Conservation (phyloP, 352 stramenopile genomes). For the Pythium brachiatum region DNA sequence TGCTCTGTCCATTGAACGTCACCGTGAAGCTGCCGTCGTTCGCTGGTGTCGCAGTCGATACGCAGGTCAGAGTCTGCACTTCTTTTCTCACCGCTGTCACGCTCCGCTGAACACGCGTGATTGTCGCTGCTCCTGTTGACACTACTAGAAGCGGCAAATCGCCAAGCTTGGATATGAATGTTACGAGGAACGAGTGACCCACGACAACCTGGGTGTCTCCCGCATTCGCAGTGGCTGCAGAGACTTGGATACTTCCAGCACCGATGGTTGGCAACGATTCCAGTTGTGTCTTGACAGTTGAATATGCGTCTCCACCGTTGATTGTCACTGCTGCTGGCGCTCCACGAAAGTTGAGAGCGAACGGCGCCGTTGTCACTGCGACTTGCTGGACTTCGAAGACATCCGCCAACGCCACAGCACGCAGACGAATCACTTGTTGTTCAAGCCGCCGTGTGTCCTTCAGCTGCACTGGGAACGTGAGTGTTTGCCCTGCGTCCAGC, state of each 20-base stretch:
- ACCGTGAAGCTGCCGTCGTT: conserved; percentile 55
- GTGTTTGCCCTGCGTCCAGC: conserved; percentile 45
- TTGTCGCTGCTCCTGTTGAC: conserved; percentile 26
- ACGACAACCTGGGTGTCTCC: conserved; percentile 30
- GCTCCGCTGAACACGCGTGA: conserved; percentile 35
- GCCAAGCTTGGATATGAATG: conserved; percentile 55
- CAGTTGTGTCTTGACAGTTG: conserved; percentile 52
- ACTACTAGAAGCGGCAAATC: conserved; percentile 42
- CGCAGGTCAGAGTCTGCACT: conserved; percentile 78
- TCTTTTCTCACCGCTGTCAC: conserved; percentile 58
- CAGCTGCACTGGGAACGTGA: conserved; percentile 88
- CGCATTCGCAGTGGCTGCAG: conserved; percentile 34
- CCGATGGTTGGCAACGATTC: conserved; percentile 83
- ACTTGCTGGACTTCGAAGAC: conserved; percentile 63
- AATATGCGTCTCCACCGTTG: conserved; percentile 35
- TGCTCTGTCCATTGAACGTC: conserved; percentile 38
- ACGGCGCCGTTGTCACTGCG: conserved; percentile 30
- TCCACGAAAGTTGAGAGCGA: conserved; percentile 62
- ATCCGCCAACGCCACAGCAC: conserved; percentile 46
- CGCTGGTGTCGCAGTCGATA: conserved; percentile 31
- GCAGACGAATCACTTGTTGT: conserved; percentile 58
- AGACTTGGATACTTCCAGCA: conserved; percentile 68
- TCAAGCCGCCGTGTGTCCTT: conserved; percentile 84
- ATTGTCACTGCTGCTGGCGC: conserved; percentile 39
- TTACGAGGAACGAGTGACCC: conserved; percentile 57